phyloP scores from a whole-genome alignment of 768 basidiomycete genomes.

The Clitopilus passeckerianus region DNA sequence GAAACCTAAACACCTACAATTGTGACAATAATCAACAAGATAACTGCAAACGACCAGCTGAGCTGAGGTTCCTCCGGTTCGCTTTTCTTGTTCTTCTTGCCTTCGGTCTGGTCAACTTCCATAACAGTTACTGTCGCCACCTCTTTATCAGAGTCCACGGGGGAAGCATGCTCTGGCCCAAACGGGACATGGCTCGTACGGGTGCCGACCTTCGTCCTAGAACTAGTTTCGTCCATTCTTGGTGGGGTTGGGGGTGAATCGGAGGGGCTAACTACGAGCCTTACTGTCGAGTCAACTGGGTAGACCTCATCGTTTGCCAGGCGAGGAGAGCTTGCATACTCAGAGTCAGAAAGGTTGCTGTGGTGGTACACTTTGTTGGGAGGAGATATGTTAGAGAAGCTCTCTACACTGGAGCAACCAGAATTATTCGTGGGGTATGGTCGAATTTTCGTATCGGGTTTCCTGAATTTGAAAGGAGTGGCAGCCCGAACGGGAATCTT shows the following conservation, averaged over 20 bases:
- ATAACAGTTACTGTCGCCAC: not conserved
- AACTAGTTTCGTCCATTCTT: not conserved
- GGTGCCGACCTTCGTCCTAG: not conserved
- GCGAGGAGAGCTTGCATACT: not conserved
- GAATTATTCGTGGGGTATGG: not conserved
- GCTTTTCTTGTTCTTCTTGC: not conserved
- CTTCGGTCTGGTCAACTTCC: not conserved
- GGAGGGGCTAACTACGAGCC: slow-evolving; percentile 6
- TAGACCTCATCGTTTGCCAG: not conserved
- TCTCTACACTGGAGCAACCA: not conserved
- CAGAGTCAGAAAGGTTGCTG: slow-evolving; percentile 1
- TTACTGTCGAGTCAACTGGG: slow-evolving; percentile 10
- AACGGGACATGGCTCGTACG: not conserved
- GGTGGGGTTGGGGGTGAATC: not conserved
- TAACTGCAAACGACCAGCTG: slow-evolving; percentile 52
- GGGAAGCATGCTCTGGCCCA: not conserved
- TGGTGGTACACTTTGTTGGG: not conserved
- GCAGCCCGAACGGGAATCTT: not conserved
- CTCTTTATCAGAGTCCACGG: not conserved
- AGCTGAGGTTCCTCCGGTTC: slow-evolving; percentile 38
- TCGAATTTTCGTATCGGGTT: not conserved
- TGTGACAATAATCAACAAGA: slow-evolving; percentile 55
- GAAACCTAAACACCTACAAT: slow-evolving; percentile 37
- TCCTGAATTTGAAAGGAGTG: not conserved
- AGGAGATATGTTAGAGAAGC: not conserved